Base-by-base conservation (phyloP, 768 basidiomycete genomes). In the Trametes cubensis region DNA sequence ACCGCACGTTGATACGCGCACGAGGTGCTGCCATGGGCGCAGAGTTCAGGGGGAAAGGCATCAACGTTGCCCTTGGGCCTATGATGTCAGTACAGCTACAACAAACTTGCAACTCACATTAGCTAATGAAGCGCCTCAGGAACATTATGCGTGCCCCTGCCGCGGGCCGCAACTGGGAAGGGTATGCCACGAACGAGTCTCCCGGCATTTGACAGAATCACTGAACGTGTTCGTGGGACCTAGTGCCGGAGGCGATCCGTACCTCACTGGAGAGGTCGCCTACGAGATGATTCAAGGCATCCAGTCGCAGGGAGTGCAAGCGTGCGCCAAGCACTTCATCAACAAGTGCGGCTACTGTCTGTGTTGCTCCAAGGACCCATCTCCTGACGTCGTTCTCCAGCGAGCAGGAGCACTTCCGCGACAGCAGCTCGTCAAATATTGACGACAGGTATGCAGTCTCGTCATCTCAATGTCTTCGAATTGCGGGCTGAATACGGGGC, bases 141-240 rank as follows among this genome's bases (percentile, higher is more conserved):
- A 63, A 66, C 44, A 23, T 63, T 26, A 67, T 67, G 67, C 70
- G 70, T 13, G 65, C 62, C 0, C 79, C 60, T 68, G 78, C 82
- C 55, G 91, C 89, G 6, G 94, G 94, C 14, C 80, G 94, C 20
- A 93, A 94, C 74, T 96, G 92, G 91, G 66, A 61, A 92, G 94
- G 92, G 44, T 94, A 89, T 30, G 64, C 57, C 6, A 23, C 30
- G 15, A 26, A 23, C 10, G 10, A 6, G 10, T 34, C 34, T 6
- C 5, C 6, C 10, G 11, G 34, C 34, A 2, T 34, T 6, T 11
- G 34, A 10, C 34, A 11, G 6, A 34, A 34, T 41, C n/a, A 21
- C 23, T 14, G 14, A 25, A 5, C 52, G 39, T 40, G 23, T n/a
- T 30, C 21, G 21, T 17, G 10, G 20, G 18, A 44, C 30, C 18